A percentile compares a stretch with the other conserved stretches of the same genome.
Evolutionary conservation across 192 early-diverging fungal genomes (phyloP).

Genomic region (Chytriomyces sp.): DNA sequence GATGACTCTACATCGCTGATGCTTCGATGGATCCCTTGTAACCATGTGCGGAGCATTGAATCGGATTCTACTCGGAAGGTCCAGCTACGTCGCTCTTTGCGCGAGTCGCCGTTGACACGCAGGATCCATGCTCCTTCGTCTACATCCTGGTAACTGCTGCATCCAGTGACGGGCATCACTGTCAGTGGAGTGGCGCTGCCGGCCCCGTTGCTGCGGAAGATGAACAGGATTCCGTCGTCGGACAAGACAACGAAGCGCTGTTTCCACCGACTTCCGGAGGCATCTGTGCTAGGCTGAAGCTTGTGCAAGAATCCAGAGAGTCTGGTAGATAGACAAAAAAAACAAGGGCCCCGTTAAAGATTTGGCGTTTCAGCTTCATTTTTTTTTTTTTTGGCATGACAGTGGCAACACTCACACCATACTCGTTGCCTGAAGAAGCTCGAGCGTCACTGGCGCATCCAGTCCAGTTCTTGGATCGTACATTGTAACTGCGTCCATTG

Average conservation of each 20-base stretch:
- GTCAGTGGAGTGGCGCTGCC: neutral
- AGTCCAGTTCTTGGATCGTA: neutral
- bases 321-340: neutral
- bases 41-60: neutral
- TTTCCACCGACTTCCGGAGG: neutral
- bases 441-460: neutral
- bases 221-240: neutral
- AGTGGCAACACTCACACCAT: neutral
- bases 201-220: neutral
- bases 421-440: neutral
- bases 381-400: no score
- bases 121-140: neutral
- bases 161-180: neutral
- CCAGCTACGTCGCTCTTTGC: neutral
- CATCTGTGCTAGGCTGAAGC: neutral
- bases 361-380: neutral
- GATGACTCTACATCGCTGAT: no score
- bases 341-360: neutral
- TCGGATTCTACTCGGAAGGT: neutral
- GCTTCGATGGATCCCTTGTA: neutral
- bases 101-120: neutral
- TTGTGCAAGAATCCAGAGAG: slow-evolving; percentile 1
- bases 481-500: neutral
- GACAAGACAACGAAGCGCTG: neutral
- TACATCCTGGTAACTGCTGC: neutral